Base-by-base conservation (phyloP, 495 filamentous ascomycete species). In the Collariella sp. region DNA sequence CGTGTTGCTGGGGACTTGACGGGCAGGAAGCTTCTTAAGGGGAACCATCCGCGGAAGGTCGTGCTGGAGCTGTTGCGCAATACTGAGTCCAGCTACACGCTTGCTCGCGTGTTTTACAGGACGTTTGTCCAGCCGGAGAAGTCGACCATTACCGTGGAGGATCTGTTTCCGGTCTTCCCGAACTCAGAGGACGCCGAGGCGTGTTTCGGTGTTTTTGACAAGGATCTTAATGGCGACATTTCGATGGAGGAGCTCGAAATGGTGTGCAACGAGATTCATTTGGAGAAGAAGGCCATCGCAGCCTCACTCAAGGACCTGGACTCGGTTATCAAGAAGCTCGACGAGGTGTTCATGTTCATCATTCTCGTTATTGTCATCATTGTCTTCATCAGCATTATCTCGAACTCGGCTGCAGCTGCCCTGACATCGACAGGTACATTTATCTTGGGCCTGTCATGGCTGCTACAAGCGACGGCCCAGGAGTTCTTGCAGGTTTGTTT, bases 1-100 rank as follows among this genome's bases (percentile, higher is more conserved):
- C 90, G 88, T 44, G 83, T 96, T 42, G 91, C 91, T n/a, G 90
- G 89, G 12, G 91, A 98, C 67, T 91, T 98, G 60, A 95, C 91
- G 2, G 91, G 93, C 13, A 83, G 81, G 38, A 76, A 81, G 56
- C 77, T 87, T n/a, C 79, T 76, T 16, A 79, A 81, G 42, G 88
- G 85, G 70, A 85, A 73, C 33, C 89, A 95, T 60, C 89, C 93
- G 11, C 80, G 89, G 49, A 89, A 91, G 69, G 88, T 97, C 78
- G 61, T 81, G n/a, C 69, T 94, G 12, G 81, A 86, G 41, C 74
- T 98, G 10, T 75, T 96, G 20, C 74, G 79, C 15, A 86, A 78
- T 42, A 87, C 87, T 0, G 66, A 70, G 22, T 86, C 88, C 18
- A 86, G 88, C 46, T 90, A 96, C 64, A 83, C 89, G n/a, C 70